These are phyloP conservation scores for Coniella lustricola DNA, from an alignment of 2,329 filamentous ascomycete genomes.

Conservation along the genomic window DNA sequence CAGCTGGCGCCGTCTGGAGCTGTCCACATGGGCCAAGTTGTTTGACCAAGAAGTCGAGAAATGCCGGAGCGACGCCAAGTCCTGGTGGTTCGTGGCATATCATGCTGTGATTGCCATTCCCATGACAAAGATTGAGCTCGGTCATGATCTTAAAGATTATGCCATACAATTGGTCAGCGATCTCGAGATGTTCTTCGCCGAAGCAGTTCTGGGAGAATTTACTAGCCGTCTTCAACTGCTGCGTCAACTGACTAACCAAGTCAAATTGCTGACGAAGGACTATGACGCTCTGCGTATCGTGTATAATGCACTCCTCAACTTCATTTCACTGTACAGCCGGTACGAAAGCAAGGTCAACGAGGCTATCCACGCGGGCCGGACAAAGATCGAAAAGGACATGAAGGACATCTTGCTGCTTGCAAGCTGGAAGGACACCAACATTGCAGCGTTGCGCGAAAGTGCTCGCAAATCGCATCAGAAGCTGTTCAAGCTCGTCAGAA, in stretches of 20 bases:
- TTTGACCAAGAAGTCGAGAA: slow-evolving; percentile 78
- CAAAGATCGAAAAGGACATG: slow-evolving; percentile 80
- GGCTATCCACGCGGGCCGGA: slow-evolving; percentile 59
- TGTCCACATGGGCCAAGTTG: slow-evolving; percentile 84
- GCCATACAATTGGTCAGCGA: slow-evolving; percentile 64
- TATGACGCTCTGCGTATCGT: slow-evolving; percentile 53
- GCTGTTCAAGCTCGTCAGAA: slow-evolving; percentile 82
- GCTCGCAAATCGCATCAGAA: slow-evolving; percentile 86
- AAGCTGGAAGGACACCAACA: slow-evolving; percentile 98
- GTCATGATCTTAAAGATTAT: slow-evolving; percentile 55
- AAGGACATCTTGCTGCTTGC: slow-evolving; percentile 87
- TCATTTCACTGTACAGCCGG: slow-evolving; percentile 66
- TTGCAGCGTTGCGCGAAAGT: slow-evolving; percentile 80
- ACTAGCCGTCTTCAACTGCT: slow-evolving; percentile 65
- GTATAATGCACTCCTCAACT: slow-evolving; percentile 62
- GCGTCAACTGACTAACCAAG: slow-evolving; percentile 55
- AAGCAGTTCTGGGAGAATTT: slow-evolving; percentile 77
- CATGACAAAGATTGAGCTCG: slow-evolving; percentile 54
- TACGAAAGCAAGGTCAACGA: slow-evolving; percentile 62
- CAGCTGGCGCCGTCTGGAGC: slow-evolving; percentile 81
- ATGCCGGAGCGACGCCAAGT: slow-evolving; percentile 68
- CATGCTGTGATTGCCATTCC: slow-evolving; percentile 78
- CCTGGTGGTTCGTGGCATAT: slow-evolving; percentile 97
- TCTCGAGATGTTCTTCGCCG: slow-evolving; percentile 71
- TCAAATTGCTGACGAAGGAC: slow-evolving; percentile 54